These are phyloP conservation scores for Zychaea mexicana DNA, from an alignment of 371 early-diverging fungal species.

Conservation along the genomic window DNA sequence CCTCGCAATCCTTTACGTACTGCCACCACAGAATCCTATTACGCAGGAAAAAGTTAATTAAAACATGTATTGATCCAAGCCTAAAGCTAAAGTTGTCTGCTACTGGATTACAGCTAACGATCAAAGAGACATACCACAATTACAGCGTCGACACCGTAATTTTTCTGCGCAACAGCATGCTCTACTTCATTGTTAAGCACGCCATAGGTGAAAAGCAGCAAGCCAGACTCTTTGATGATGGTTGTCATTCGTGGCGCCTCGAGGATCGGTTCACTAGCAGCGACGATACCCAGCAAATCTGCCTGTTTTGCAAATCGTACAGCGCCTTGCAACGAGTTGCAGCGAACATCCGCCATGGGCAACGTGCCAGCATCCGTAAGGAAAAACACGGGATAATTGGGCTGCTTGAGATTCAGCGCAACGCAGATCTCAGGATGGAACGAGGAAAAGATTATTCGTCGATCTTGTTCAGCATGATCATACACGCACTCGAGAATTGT, in stretches of 20 bases:
- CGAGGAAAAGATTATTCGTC: slow-evolving; percentile 90
- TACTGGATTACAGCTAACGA: neutral
- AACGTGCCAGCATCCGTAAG: slow-evolving; percentile 86
- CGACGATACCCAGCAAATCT: slow-evolving; percentile 83
- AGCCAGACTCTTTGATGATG: slow-evolving; percentile 71
- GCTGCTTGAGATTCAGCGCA: slow-evolving; percentile 81
- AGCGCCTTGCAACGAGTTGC: slow-evolving; percentile 84
- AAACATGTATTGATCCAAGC: too few relatives aligned
- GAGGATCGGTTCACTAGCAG: slow-evolving; percentile 76
- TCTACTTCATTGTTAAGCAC: slow-evolving; percentile 76
- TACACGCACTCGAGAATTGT: slow-evolving; percentile 79
- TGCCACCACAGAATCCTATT: slow-evolving; percentile 61
- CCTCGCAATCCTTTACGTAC: slow-evolving; percentile 62
- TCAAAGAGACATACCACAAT: slow-evolving; percentile 60
- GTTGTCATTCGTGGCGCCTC: slow-evolving; percentile 78
- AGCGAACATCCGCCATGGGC: slow-evolving; percentile 78
- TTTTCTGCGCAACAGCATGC: slow-evolving; percentile 72
- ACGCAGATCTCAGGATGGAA: slow-evolving; percentile 94
- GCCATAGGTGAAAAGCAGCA: slow-evolving; percentile 90
- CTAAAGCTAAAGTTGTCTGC: too few relatives aligned
- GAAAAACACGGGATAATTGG: slow-evolving; percentile 89
- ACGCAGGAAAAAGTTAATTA: neutral
- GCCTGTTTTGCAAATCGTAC: slow-evolving; percentile 81
- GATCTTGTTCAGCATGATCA: slow-evolving; percentile 62
- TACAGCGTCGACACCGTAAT: slow-evolving; percentile 82